A percentile compares a stretch with the other conserved stretches of the same genome.
Evolutionary conservation across 257 asterid species (phyloP).

Genomic region (Cordia subcordata): DNA sequence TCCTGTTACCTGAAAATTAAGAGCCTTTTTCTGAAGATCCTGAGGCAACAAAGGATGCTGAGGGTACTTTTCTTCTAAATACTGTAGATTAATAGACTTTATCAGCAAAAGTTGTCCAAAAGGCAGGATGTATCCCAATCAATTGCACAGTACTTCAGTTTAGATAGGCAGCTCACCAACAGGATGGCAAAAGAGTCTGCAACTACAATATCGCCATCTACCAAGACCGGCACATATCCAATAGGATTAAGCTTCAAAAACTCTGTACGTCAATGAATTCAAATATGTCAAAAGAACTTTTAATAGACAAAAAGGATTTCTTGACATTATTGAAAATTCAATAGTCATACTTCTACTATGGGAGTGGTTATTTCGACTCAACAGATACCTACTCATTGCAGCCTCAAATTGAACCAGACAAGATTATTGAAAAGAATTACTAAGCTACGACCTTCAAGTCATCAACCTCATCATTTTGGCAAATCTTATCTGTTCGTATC

Average conservation of each 20-base stretch:
- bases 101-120: conserved; percentile 3
- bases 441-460: too few relatives aligned
- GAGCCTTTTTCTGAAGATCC: conserved; percentile 55
- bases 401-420: too few relatives aligned
- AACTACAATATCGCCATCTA: conserved; percentile 65
- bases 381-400: too few relatives aligned
- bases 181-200: conserved; percentile 80
- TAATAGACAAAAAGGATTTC: neutral
- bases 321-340: neutral
- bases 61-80: conserved; percentile 89
- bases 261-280: conserved; percentile 31
- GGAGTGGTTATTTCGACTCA: neutral
- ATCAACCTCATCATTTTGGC: too few relatives aligned
- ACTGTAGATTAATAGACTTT: conserved; percentile 34
- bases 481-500: too few relatives aligned
- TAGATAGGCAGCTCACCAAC: conserved; percentile 45
- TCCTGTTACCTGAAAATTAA: conserved; percentile 23
- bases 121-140: neutral
- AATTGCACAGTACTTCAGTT: neutral
- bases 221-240: conserved; percentile 69
- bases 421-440: too few relatives aligned
- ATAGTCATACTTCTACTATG: neutral
- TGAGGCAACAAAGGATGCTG: conserved; percentile 74
- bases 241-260: conserved; percentile 88
- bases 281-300: conserved; percentile 1